Evolutionary conservation across 2,329 filamentous ascomycete genomes (phyloP).

Genomic region (Pseudogymnoascus sp.): DNA sequence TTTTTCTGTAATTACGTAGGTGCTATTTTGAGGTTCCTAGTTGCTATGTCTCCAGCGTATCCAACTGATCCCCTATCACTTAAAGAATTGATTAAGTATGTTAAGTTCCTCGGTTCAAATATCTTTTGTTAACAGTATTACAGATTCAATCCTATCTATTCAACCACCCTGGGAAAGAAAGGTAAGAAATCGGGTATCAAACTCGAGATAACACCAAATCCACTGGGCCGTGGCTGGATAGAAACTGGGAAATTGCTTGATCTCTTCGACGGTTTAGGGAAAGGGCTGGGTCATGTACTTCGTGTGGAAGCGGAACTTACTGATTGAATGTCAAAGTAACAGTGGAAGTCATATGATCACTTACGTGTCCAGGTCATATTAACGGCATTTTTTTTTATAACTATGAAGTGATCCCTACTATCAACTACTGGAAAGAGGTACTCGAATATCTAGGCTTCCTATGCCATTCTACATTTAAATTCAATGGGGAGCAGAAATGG

Average conservation of each 20-base stretch:
- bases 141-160: slow-evolving; percentile 14
- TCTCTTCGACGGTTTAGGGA: background rate
- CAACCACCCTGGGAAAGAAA: slow-evolving; percentile 14
- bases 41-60: slow-evolving; percentile 14
- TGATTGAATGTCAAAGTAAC: background rate
- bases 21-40: slow-evolving; percentile 13
- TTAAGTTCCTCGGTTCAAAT: slow-evolving; percentile 7
- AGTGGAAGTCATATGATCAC: background rate
- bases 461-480: background rate
- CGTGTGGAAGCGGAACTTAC: background rate
- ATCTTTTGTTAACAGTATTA: slow-evolving; percentile 11
- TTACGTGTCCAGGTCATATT: background rate
- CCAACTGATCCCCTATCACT: slow-evolving; percentile 10
- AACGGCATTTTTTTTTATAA: background rate
- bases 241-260: background rate
- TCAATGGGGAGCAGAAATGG: background rate
- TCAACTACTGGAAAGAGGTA: background rate
- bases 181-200: slow-evolving; percentile 26
- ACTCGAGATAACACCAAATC: slow-evolving; percentile 28
- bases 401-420: background rate
- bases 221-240: slow-evolving; percentile 11
- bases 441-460: background rate
- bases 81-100: background rate
- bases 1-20: slow-evolving; percentile 28
- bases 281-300: background rate